phyloP scores from a whole-genome alignment of 1,139 yeast species.

The Pichia kudriavzevii region DNA sequence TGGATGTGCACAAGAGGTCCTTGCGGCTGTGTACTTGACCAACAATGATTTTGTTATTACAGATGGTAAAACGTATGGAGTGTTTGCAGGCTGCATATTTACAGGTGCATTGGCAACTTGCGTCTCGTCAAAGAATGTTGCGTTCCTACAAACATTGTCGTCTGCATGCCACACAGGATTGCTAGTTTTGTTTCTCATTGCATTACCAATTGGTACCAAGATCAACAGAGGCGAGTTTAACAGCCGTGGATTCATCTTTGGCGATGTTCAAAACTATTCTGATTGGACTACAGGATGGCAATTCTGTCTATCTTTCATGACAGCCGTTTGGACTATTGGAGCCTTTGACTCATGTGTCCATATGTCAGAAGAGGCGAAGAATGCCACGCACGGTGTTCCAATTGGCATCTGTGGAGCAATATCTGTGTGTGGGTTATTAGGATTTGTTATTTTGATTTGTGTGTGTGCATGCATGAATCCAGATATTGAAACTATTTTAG shows the following conservation, averaged over 20 bases:
- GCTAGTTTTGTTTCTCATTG: conserved; percentile 52
- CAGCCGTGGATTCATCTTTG: conserved; percentile 44
- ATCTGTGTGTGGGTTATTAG: conserved; percentile 51
- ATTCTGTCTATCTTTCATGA: conserved; percentile 51
- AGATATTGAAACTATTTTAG: conserved; percentile 39
- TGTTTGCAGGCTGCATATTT: conserved; percentile 45
- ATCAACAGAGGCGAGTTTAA: conserved; percentile 29
- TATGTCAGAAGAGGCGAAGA: conserved; percentile 63
- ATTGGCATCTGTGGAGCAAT: conserved; percentile 54
- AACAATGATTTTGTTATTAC: conserved; percentile 40
- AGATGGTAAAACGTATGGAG: conserved; percentile 43
- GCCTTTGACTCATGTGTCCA: conserved; percentile 69
- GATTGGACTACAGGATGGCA: conserved; percentile 67
- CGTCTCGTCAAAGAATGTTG: conserved; percentile 44
- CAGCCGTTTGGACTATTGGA: conserved; percentile 61
- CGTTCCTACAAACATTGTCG: conserved; percentile 53
- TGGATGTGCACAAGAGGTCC: conserved; percentile 49
- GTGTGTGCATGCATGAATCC: conserved; percentile 49
- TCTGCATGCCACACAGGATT: conserved; percentile 48
- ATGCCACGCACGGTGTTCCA: conserved; percentile 63
- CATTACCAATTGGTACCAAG: conserved; percentile 52
- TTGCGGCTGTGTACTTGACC: conserved; percentile 45
- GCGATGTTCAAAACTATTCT: conserved; percentile 44
- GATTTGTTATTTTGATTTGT: conserved; percentile 50
- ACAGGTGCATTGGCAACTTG: conserved; percentile 41